A percentile compares a stretch with the other conserved stretches of the same genome.
Conservation (phyloP, 2,329 filamentous ascomycete genomes). For the Phialocephala subalpina region DNA sequence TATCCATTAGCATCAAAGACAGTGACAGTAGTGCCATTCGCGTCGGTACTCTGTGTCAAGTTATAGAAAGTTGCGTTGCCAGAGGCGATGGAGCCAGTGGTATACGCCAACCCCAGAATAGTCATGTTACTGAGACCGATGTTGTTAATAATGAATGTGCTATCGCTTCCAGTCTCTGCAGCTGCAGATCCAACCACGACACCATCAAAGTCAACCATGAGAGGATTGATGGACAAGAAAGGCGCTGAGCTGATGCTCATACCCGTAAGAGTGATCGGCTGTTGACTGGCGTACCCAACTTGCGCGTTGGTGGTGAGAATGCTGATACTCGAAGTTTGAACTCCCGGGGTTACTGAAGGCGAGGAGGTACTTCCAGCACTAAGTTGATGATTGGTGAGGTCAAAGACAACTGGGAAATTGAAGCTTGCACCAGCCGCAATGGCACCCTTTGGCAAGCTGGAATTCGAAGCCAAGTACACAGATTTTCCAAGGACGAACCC, state of each 20-base stretch:
- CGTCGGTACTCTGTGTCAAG: slow-evolving; percentile 11
- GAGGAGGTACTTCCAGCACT: slow-evolving; percentile 23
- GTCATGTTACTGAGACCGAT: slow-evolving; percentile 42
- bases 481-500: slow-evolving; percentile 42
- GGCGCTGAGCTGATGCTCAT: slow-evolving; percentile 43
- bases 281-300: slow-evolving; percentile 43
- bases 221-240: slow-evolving; percentile 42
- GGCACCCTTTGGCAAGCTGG: slow-evolving; percentile 42
- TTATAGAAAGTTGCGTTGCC: slow-evolving; percentile 14
- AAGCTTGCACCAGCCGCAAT: slow-evolving; percentile 42
- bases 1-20: slow-evolving; percentile 19
- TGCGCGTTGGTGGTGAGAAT: slow-evolving; percentile 45
- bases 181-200: slow-evolving; percentile 42
- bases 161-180: slow-evolving; percentile 33
- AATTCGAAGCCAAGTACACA: slow-evolving; percentile 42
- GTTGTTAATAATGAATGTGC: slow-evolving; percentile 44
- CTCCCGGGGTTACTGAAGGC: slow-evolving; percentile 36
- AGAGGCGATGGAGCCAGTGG: slow-evolving; percentile 25
- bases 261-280: slow-evolving; percentile 44
- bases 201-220: slow-evolving; percentile 45
- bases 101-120: slow-evolving; percentile 42
- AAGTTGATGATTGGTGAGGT: slow-evolving; percentile 33
- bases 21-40: slow-evolving; percentile 6
- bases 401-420: slow-evolving; percentile 45
- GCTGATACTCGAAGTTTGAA: slow-evolving; percentile 43